Percentiles rank a stretch among this genome's conserved stretches.
These are phyloP conservation scores for Cytospora mali DNA, from an alignment of 2,329 filamentous ascomycete genomes.

Conservation along the genomic window DNA sequence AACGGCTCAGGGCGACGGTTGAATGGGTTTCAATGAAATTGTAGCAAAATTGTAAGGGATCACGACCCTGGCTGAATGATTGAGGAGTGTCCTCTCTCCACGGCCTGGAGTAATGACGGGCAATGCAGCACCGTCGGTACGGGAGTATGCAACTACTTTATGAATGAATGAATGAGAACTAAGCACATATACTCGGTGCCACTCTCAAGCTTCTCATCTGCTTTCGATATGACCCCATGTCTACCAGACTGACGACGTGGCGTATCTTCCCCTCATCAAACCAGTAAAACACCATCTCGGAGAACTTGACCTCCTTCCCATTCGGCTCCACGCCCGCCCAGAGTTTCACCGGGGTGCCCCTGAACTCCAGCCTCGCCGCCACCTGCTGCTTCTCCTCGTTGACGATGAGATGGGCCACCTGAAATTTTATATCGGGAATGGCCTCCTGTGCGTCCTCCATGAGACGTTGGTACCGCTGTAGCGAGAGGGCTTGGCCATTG, in stretches of 20 bases:
- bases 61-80: not conserved
- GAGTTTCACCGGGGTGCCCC: conserved; percentile 35
- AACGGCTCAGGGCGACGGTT: not conserved
- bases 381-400: conserved; percentile 38
- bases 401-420: conserved; percentile 35
- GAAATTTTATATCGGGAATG: conserved; percentile 35
- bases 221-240: conserved; percentile 34
- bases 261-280: conserved; percentile 39
- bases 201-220: conserved; percentile 22
- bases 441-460: conserved; percentile 36
- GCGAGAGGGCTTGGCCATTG: conserved; percentile 34
- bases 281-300: conserved; percentile 41
- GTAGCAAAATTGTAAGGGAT: not conserved
- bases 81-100: not conserved
- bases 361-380: conserved; percentile 37
- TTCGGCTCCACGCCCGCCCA: conserved; percentile 37
- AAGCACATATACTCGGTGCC: not conserved
- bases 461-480: conserved; percentile 35
- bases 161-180: conserved; percentile 15
- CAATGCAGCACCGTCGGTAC: not conserved
- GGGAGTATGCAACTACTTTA: not conserved
- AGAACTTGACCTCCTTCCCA: conserved; percentile 33
- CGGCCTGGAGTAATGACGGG: not conserved
- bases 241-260: conserved; percentile 40
- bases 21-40: not conserved